Conservation (phyloP, 495 filamentous ascomycete species). For the Friedmanniomyces simplex region DNA sequence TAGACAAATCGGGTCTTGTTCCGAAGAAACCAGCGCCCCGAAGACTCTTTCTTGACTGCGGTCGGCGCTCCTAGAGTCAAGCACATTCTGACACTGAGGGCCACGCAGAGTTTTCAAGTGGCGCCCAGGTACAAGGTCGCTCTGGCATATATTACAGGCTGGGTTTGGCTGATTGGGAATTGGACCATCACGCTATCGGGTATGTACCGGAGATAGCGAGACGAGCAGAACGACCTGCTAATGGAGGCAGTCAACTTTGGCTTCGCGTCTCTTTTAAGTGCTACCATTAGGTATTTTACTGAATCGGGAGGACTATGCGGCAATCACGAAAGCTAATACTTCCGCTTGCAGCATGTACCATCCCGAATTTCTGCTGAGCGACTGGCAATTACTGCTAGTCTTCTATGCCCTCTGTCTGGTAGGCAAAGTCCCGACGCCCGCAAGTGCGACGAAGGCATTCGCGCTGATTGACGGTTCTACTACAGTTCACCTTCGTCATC, state of each 20-base stretch:
- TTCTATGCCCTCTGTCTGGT: conserved; percentile 13
- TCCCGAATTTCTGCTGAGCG: conserved; percentile 4
- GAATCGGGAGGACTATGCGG: too few species aligned
- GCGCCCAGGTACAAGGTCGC: conserved; percentile 6
- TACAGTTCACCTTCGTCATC: conserved; percentile 1
- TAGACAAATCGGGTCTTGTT: too few species aligned
- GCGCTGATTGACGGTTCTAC: background rate
- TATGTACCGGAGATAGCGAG: background rate
- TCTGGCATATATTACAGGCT: conserved; percentile 8
- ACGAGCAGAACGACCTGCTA: background rate
- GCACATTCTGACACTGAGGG: background rate
- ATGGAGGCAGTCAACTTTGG: conserved; percentile 7
- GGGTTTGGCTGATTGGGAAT: conserved; percentile 15
- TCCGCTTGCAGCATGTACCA: conserved; percentile 4
- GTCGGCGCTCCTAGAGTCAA: background rate
- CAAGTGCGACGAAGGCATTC: background rate
- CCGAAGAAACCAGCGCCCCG: too few species aligned
- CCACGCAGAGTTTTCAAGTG: conserved; percentile 1
- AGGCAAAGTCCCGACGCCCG: background rate
- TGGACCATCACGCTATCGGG: conserved; percentile 9
- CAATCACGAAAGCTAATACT: too few species aligned
- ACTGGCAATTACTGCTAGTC: conserved; percentile 13
- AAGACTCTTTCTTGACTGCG: too few species aligned
- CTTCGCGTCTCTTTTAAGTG: conserved; percentile 7
- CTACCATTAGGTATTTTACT: background rate